These are phyloP conservation scores for Euryodendron excelsum DNA, from an alignment of 148 eudicot genomes.

Conservation along the genomic window DNA sequence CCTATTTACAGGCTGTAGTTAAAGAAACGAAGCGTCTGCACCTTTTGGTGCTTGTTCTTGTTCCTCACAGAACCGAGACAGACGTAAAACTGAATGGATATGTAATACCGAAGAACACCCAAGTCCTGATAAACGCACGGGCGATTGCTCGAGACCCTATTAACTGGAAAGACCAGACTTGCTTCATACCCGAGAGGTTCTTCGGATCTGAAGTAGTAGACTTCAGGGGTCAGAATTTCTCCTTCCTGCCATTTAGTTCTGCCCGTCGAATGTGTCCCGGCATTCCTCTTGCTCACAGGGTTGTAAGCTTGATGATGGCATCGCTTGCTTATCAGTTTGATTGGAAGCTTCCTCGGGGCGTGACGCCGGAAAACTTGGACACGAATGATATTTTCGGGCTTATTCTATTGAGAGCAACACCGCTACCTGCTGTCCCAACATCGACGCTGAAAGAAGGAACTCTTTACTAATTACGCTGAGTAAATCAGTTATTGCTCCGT, in stretches of 20 bases:
- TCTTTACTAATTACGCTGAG: no score
- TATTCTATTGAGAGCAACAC: constrained; percentile 12
- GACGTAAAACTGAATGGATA: background rate
- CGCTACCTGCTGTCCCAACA: constrained; percentile 4
- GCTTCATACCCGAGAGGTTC: constrained; percentile 8
- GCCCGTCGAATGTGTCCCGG: background rate
- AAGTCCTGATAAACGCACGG: background rate
- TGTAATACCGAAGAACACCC: constrained; percentile 7
- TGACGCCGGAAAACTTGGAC: constrained; percentile 5
- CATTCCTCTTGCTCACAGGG: background rate
- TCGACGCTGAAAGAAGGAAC: no score
- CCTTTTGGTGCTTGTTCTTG: background rate
- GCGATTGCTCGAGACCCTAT: background rate
- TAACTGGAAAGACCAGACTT: constrained; percentile 7
- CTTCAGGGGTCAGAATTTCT: constrained; percentile 5
- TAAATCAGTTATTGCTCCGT: no score
- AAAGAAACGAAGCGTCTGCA: constrained; percentile 19
- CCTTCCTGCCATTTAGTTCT: constrained; percentile 8
- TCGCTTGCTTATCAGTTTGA: constrained; percentile 11
- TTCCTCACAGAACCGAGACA: constrained; percentile 3
- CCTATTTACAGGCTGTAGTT: constrained; percentile 1
- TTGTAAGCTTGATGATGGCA: constrained; percentile 8
- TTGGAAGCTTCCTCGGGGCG: constrained; percentile 11
- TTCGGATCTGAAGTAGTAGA: background rate
- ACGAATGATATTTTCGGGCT: background rate